Percentiles rank a stretch among this genome's conserved stretches.
phyloP scores from a whole-genome alignment of 2,329 filamentous ascomycete genomes.

The Botrytis elliptica region DNA sequence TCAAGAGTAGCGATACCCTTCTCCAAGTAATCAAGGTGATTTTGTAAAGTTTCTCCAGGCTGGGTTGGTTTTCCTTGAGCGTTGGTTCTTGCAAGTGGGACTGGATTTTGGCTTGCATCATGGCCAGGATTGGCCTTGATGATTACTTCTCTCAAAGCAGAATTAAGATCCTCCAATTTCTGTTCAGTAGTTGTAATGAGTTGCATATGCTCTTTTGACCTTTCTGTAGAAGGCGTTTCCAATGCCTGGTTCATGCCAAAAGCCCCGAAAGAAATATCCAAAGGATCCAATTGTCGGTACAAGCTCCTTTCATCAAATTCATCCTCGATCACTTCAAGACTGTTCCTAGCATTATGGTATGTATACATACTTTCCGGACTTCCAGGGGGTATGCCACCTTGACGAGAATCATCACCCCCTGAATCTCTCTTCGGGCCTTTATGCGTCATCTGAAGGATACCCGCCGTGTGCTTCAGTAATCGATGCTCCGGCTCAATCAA shows the following conservation, averaged over 20 bases:
- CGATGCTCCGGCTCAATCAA: constrained; percentile 71
- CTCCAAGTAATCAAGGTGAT: constrained; percentile 70
- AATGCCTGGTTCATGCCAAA: constrained; percentile 27
- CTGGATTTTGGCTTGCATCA: constrained; percentile 27
- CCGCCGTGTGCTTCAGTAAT: constrained; percentile 86
- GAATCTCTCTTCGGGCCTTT: constrained; percentile 59
- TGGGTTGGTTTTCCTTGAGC: constrained; percentile 41
- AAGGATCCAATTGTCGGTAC: constrained; percentile 66
- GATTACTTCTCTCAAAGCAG: constrained; percentile 64
- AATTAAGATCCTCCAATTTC: constrained; percentile 67
- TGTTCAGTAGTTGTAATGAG: constrained; percentile 61
- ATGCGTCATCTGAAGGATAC: constrained; percentile 87
- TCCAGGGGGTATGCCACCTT: constrained; percentile 63
- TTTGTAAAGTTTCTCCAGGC: constrained; percentile 49
- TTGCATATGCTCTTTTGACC: constrained; percentile 42
- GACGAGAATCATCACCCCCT: constrained; percentile 43
- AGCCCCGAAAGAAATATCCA: constrained; percentile 48
- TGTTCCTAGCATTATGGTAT: constrained; percentile 61
- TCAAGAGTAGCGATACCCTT: constrained; percentile 61
- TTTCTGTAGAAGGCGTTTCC: constrained; percentile 23
- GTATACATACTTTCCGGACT: constrained; percentile 77
- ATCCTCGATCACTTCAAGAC: constrained; percentile 54
- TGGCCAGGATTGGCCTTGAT: constrained; percentile 57
- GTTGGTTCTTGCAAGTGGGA: constrained; percentile 44
- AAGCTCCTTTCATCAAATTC: constrained; percentile 77